These are phyloP conservation scores for Leccinum boreale DNA, from an alignment of 768 basidiomycete genomes.

Conservation along the genomic window DNA sequence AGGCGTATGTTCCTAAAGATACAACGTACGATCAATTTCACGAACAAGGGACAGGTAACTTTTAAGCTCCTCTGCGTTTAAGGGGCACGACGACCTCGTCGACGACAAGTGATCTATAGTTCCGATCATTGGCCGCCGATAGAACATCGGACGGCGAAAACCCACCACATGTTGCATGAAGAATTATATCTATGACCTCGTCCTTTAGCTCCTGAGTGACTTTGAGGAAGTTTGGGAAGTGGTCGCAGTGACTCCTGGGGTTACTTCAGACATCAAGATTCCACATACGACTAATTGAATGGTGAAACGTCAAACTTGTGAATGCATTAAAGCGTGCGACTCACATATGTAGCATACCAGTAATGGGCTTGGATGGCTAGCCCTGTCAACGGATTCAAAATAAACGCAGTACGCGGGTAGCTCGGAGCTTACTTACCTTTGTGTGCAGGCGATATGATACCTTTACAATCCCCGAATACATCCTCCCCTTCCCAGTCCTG, in stretches of 20 bases:
- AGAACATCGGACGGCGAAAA: not conserved
- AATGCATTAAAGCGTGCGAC: not conserved
- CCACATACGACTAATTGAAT: not conserved
- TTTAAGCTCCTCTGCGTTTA: slow-evolving; percentile 14
- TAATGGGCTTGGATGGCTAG: slow-evolving; percentile 35
- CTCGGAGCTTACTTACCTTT: slow-evolving; percentile 22
- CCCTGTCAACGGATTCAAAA: slow-evolving; percentile 25
- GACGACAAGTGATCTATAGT: slow-evolving; percentile 27
- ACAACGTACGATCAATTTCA: slow-evolving; percentile 19
- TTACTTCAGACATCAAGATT: not conserved
- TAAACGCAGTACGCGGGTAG: not conserved
- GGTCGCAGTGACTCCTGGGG: slow-evolving; percentile 29
- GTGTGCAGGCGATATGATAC: slow-evolving; percentile 17
- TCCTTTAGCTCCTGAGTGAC: slow-evolving; percentile 23
- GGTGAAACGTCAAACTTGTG: slow-evolving; percentile 5
- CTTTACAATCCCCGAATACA: slow-evolving; percentile 28
- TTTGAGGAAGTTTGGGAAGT: slow-evolving; percentile 25
- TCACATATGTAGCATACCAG: slow-evolving; percentile 27
- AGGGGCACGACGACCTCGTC: slow-evolving; percentile 20
- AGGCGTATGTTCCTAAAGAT: not conserved
- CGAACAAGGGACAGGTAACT: slow-evolving; percentile 24
- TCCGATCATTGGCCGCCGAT: not conserved
- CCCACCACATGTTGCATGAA: slow-evolving; percentile 27
- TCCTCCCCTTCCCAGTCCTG: slow-evolving; percentile 37
- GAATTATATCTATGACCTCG: slow-evolving; percentile 22